Percentiles rank a stretch among this genome's conserved stretches.
These are phyloP conservation scores for Crithidia bombi DNA, from an alignment of 208 protist genomes.

Conservation along the genomic window DNA sequence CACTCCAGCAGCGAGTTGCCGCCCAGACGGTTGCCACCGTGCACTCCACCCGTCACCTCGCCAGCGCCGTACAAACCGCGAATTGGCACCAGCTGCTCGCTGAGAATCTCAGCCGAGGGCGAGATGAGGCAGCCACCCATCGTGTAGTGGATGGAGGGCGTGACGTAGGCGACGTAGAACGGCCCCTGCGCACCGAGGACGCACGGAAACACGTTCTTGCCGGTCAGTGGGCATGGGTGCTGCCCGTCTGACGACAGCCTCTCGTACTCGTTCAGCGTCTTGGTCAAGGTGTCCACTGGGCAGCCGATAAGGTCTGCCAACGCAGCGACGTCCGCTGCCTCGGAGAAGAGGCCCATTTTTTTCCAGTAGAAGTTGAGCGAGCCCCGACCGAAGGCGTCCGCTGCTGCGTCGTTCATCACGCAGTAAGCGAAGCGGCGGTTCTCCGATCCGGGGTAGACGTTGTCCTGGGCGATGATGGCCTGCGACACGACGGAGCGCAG, in stretches of 20 bases:
- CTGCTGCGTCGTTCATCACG: constrained; percentile 77
- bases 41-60: constrained; percentile 96
- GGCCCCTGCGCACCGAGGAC: constrained; percentile 62
- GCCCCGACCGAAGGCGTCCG: constrained; percentile 65
- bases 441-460: constrained; percentile 57
- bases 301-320: constrained; percentile 75
- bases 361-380: constrained; percentile 84
- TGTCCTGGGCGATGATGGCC: constrained; percentile 79
- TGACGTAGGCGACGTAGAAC: constrained; percentile 90
- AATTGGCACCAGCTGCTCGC: constrained; percentile 69
- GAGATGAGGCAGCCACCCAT: constrained; percentile 96
- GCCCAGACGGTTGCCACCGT: constrained; percentile 96
- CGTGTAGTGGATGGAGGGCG: constrained; percentile 97
- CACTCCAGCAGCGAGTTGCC: constrained; percentile 96
- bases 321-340: constrained; percentile 43
- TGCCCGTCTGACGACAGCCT: constrained; percentile 22
- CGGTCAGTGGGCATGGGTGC: constrained; percentile 50
- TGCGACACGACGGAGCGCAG: constrained; percentile 92
- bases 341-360: constrained; percentile 65
- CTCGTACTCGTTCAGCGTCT: constrained; percentile 70
- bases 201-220: constrained; percentile 82
- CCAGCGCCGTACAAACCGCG: constrained; percentile 94
- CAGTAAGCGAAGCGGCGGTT: constrained; percentile 69
- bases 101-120: constrained; percentile 79
- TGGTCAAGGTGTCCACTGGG: constrained; percentile 26